Conservation (phyloP, 495 filamentous ascomycete genomes). For the Podospora didyma region DNA sequence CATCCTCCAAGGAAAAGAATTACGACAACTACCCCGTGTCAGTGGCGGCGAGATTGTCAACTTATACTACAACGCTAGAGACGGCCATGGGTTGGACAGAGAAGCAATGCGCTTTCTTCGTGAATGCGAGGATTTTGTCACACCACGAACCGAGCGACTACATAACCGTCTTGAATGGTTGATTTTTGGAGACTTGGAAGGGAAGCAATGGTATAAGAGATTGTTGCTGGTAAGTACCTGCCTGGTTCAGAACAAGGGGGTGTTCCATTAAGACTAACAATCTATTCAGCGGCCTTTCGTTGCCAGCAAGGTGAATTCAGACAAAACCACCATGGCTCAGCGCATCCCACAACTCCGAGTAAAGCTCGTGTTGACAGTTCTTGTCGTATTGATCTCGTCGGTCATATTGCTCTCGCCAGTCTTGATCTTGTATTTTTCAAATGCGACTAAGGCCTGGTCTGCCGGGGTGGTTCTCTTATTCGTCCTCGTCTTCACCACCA, state of each 20-base stretch:
- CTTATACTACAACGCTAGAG: neutral
- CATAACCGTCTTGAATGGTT: conserved; percentile 2
- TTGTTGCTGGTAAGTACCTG: neutral
- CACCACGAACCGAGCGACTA: neutral
- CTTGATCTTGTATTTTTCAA: conserved; percentile 2
- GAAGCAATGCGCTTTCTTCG: neutral
- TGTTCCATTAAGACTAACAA: neutral
- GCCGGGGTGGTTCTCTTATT: conserved; percentile 3
- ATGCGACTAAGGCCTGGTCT: neutral
- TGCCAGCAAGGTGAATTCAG: neutral
- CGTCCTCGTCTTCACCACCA: neutral
- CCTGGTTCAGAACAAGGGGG: neutral
- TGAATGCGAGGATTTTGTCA: conserved; percentile 9
- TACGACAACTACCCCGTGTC: neutral
- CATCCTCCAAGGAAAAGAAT: neutral
- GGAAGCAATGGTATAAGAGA: neutral
- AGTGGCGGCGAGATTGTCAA: neutral
- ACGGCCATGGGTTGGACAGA: neutral
- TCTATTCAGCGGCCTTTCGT: neutral
- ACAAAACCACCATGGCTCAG: neutral
- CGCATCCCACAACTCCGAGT: neutral
- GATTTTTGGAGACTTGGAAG: neutral
- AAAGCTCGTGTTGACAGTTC: neutral
- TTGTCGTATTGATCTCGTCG: neutral
- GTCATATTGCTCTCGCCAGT: conserved; percentile 2